phyloP scores from a whole-genome alignment of 345 rosid genomes.

The Chamaenerion angustifolium region DNA sequence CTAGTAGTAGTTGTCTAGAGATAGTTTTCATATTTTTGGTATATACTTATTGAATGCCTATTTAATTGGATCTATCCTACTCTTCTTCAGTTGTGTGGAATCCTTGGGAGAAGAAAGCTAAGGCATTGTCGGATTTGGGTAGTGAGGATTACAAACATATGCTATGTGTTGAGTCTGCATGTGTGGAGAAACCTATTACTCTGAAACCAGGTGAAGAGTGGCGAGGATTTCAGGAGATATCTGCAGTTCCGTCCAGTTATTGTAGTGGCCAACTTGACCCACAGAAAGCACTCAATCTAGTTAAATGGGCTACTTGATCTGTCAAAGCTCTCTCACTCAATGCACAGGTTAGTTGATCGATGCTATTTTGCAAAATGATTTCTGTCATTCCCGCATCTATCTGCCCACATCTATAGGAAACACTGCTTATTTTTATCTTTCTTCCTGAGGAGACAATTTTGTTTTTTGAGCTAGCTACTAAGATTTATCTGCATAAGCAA shows the following conservation, averaged over 20 bases:
- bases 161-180: constrained; percentile 55
- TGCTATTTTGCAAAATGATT: too few relatives aligned
- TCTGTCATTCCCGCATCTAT: too few relatives aligned
- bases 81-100: constrained; percentile 44
- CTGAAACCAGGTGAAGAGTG: constrained; percentile 57
- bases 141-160: constrained; percentile 47
- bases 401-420: too few relatives aligned
- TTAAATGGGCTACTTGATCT: constrained; percentile 6
- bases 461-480: too few relatives aligned
- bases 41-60: too few relatives aligned
- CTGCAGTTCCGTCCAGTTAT: constrained; percentile 46
- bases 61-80: neutral
- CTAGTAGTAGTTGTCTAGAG: too few relatives aligned
- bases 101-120: constrained; percentile 55
- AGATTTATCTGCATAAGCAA: too few relatives aligned
- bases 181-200: constrained; percentile 37
- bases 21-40: too few relatives aligned
- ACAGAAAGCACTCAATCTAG: constrained; percentile 18
- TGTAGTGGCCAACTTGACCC: constrained; percentile 57
- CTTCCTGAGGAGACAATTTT: too few relatives aligned
- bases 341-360: constrained; percentile 14
- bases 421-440: too few relatives aligned
- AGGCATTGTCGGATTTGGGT: constrained; percentile 40
- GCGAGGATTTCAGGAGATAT: constrained; percentile 42
- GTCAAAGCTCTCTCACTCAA: constrained; percentile 5